These are phyloP conservation scores for Pseudogymnoascus sp. DNA, from an alignment of 2,329 filamentous ascomycete genomes.

Conservation along the genomic window DNA sequence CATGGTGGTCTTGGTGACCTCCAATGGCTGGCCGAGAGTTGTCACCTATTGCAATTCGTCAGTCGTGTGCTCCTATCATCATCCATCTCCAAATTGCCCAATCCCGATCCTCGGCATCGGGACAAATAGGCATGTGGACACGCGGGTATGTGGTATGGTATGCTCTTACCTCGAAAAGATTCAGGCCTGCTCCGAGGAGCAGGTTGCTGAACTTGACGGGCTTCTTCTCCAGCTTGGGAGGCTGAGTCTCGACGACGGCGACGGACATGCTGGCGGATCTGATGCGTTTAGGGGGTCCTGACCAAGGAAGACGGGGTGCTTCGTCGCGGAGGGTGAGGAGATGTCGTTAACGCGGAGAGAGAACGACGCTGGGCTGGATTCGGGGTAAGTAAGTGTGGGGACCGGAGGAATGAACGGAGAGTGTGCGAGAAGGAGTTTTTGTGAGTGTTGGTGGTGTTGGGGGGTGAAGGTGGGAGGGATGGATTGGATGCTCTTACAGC, in stretches of 20 bases:
- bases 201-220: slow-evolving; percentile 99
- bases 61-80: not conserved
- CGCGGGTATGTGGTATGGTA: not conserved
- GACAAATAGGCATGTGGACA: not conserved
- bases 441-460: not conserved
- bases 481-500: not conserved
- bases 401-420: not conserved
- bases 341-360: not conserved
- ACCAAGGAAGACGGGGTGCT: slow-evolving; percentile 92
- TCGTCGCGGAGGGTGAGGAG: slow-evolving; percentile 54
- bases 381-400: not conserved
- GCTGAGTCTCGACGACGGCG: slow-evolving; percentile 44
- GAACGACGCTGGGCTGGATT: not conserved
- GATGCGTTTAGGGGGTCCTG: slow-evolving; percentile 67
- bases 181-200: slow-evolving; percentile 46
- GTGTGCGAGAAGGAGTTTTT: not conserved
- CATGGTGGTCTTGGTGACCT: slow-evolving; percentile 99
- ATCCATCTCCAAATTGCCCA: not conserved
- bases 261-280: slow-evolving; percentile 55
- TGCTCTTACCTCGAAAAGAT: slow-evolving; percentile 26
- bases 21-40: slow-evolving; percentile 69
- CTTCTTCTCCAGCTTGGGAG: slow-evolving; percentile 84
- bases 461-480: not conserved
- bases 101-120: not conserved
- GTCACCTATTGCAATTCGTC: slow-evolving; percentile 37